phyloP scores from a whole-genome alignment of 345 rosid genomes.

The Euphorbia pulcherrima region DNA sequence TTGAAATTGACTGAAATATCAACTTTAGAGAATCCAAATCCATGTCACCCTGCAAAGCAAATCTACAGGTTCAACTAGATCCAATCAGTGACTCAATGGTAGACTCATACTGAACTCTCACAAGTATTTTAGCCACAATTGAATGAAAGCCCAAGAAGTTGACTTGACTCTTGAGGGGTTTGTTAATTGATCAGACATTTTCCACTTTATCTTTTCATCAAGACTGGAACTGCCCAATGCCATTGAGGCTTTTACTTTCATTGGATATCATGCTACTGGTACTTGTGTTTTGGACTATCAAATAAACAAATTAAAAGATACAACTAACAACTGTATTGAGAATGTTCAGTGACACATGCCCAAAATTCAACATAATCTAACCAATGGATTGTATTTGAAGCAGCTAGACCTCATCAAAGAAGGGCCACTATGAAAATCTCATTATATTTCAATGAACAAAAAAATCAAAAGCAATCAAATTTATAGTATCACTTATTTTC shows the following conservation, averaged over 20 bases:
- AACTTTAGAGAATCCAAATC: no score
- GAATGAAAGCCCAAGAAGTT: neutral
- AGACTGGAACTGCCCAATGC: neutral
- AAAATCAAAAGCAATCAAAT: no score
- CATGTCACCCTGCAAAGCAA: neutral
- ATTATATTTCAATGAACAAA: no score
- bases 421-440: no score
- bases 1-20: no score
- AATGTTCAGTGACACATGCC: no score
- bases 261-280: neutral
- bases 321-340: no score
- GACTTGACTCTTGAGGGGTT: neutral
- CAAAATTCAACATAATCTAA: no score
- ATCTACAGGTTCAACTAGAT: neutral
- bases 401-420: no score
- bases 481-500: no score
- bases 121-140: neutral
- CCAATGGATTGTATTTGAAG: no score
- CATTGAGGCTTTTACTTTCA: neutral
- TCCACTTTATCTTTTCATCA: neutral
- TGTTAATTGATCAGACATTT: neutral
- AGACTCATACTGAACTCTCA: neutral
- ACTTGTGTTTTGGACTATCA: neutral
- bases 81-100: neutral
- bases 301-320: no score